phyloP scores from a whole-genome alignment of 345 rosid genomes.

The Citrus inodora region DNA sequence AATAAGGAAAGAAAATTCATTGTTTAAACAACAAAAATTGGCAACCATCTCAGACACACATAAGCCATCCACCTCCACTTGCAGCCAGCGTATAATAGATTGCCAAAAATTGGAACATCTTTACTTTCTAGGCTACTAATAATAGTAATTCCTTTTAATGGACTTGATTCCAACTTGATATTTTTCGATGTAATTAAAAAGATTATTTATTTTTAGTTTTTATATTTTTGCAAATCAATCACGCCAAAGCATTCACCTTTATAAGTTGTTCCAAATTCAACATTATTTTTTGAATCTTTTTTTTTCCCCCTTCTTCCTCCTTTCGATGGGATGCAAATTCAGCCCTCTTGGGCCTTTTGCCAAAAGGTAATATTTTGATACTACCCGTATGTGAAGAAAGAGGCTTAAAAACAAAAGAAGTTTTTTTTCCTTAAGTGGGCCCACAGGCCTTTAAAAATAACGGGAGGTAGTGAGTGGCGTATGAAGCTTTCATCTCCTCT shows the following conservation, averaged over 20 bases:
- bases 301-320: neutral
- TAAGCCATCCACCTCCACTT: too few relatives aligned
- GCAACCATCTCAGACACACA: too few relatives aligned
- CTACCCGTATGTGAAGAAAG: neutral
- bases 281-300: neutral
- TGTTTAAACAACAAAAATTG: too few relatives aligned
- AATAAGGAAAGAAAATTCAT: too few relatives aligned
- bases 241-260: neutral
- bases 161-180: neutral
- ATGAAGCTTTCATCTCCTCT: conserved; percentile 25
- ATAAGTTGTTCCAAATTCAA: neutral
- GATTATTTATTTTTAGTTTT: neutral
- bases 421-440: neutral
- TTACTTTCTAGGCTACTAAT: neutral
- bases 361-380: conserved; percentile 13
- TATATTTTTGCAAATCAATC: neutral
- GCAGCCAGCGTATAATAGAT: too few relatives aligned
- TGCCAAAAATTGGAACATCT: neutral
- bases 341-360: neutral
- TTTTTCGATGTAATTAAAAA: neutral
- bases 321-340: neutral
- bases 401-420: conserved; percentile 9
- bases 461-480: conserved; percentile 30
- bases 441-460: neutral
- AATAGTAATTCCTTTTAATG: neutral